These are phyloP conservation scores for Thalassiosira pacifica DNA, from an alignment of 352 stramenopile genomes.

Conservation along the genomic window DNA sequence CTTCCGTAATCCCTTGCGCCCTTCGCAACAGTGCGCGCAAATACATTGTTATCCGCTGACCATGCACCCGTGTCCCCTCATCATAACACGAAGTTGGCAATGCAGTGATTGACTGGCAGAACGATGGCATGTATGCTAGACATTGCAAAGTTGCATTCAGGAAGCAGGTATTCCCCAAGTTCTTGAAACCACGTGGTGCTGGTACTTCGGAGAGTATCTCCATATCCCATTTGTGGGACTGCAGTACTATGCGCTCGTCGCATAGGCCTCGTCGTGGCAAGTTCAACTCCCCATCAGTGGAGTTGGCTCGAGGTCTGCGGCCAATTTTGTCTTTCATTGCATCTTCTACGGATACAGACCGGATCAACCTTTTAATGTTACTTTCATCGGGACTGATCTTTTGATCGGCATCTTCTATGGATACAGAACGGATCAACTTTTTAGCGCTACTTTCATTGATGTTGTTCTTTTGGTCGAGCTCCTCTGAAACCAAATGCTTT, in stretches of 20 bases:
- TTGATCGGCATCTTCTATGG: too few relatives aligned
- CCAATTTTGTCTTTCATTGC: conserved; percentile 75
- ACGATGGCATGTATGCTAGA: conserved; percentile 81
- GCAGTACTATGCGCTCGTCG: conserved; percentile 74
- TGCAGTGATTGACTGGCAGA: conserved; percentile 78
- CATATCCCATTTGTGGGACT: conserved; percentile 71
- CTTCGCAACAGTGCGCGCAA: conserved; percentile 66
- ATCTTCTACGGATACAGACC: conserved; percentile 81
- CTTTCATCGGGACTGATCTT: neutral
- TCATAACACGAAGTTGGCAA: conserved; percentile 48
- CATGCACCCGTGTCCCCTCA: conserved; percentile 58
- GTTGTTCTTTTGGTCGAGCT: too few relatives aligned
- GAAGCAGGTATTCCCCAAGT: conserved; percentile 89
- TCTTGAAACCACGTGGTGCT: conserved; percentile 74
- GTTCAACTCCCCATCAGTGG: conserved; percentile 80
- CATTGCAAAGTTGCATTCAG: conserved; percentile 87
- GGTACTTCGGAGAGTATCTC: conserved; percentile 28
- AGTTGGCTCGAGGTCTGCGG: conserved; percentile 76
- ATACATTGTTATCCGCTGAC: conserved; percentile 71
- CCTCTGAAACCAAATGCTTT: neutral
- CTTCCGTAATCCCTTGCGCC: conserved; percentile 57
- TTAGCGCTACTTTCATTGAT: too few relatives aligned
- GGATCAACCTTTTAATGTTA: conserved; percentile 16
- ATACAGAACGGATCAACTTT: too few relatives aligned
- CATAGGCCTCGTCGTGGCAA: conserved; percentile 79